Evolutionary conservation across 495 filamentous ascomycete species (phyloP).

Genomic region (Chaetomium fimeti): DNA sequence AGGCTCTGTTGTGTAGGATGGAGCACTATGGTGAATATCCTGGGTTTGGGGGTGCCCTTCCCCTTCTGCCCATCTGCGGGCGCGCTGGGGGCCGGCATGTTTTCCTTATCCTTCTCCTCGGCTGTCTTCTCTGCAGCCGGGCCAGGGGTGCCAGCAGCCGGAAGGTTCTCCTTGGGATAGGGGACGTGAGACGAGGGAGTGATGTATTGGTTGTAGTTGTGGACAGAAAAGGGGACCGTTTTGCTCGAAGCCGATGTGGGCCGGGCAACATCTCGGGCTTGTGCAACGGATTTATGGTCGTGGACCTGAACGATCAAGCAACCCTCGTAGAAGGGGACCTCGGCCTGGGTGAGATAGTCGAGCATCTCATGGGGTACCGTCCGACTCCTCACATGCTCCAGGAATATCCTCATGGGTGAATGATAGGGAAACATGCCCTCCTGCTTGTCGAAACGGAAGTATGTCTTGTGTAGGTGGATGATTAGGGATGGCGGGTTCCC

Average conservation of each 20-base stretch:
- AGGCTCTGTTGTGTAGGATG: constrained; percentile 76
- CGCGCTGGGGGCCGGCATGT: constrained; percentile 50
- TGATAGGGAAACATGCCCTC: constrained; percentile 88
- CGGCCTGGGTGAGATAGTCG: constrained; percentile 57
- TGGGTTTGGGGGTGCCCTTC: constrained; percentile 54
- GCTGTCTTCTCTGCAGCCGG: constrained; percentile 33
- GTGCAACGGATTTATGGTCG: constrained; percentile 70
- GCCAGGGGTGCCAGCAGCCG: constrained; percentile 30
- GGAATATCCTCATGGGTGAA: constrained; percentile 81
- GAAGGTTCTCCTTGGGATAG: constrained; percentile 62
- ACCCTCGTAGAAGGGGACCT: constrained; percentile 88
- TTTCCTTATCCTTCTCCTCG: constrained; percentile 46
- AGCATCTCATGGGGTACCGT: constrained; percentile 56
- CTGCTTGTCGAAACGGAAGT: constrained; percentile 93
- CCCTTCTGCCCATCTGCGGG: constrained; percentile 51
- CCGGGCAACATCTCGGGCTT: constrained; percentile 57
- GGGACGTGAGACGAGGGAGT: constrained; percentile 85
- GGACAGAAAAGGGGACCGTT: constrained; percentile 71
- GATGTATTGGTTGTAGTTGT: constrained; percentile 83
- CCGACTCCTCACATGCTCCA: constrained; percentile 62
- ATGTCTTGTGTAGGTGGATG: constrained; percentile 76
- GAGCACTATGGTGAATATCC: constrained; percentile 74
- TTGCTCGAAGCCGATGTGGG: constrained; percentile 58
- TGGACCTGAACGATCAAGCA: constrained; percentile 91
- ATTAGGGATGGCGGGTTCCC: constrained; percentile 77